Base-by-base conservation (phyloP, 164 flowering plant species). In the Chimonanthus salicifolius region DNA sequence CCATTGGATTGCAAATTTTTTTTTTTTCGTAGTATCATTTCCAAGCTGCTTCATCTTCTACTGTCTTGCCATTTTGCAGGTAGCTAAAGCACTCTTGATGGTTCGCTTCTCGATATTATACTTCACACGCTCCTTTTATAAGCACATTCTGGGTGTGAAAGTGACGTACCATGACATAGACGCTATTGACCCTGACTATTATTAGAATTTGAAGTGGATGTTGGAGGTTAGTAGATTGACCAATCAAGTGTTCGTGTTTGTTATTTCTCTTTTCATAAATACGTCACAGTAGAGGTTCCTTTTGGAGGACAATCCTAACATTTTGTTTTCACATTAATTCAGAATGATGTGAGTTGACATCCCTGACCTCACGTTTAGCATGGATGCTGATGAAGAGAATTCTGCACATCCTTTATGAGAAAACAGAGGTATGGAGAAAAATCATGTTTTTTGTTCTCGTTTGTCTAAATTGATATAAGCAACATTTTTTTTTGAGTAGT, bases 321-420 rank as follows among this genome's bases (percentile, higher is more conserved):
- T 21, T 72, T 62, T 68, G 18, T 5, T 71, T 33, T 74, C 43
- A 58, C 11, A 51, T 10, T 85, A 2, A 68, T 50, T 49, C 91
- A 94, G 96, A 94, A 94, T 83, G 97, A 92, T 82, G 92, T 92
- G 67, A 94, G 84, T 75, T 33, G 94, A 90, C 74, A 88, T 94
- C 63, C 96, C 84, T 64, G 97, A 88, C 77, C 84, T 92, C 75
- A 92, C 98, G 54, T 94, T 94, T 79, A 90, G 97, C 87, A 92
- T 90, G 92, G 98, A 94, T 84, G 88, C 97, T 7, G 98, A 94
- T 80, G 97, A 94, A 82, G 97, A 94, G 83, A 94, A 94, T 20
- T 20, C 21, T 20, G 75, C 97, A 83, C 78, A 94, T 94, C n/a
- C 92, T 94, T 44, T 94, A 89, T 73, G 98, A 89, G 83, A 92